Evolutionary conservation across 257 asterid species (phyloP).

Genomic region (Eucommia ulmoides): DNA sequence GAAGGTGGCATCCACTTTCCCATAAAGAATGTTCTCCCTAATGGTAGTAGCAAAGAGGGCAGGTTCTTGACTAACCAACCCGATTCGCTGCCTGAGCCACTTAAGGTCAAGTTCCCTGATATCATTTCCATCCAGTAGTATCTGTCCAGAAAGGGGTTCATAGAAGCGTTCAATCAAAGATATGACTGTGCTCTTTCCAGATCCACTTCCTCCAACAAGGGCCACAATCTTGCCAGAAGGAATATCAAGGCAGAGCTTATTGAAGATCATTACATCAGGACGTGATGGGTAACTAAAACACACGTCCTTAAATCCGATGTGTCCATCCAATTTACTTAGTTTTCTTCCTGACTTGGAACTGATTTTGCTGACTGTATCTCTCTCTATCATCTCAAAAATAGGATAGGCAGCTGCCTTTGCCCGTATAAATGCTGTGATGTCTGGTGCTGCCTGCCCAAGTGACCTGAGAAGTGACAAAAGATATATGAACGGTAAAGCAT

Average conservation of each 20-base stretch:
- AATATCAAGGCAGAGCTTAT: constrained; percentile 55
- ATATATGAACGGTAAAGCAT: too few relatives aligned
- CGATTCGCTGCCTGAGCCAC: constrained; percentile 84
- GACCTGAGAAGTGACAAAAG: constrained; percentile 35
- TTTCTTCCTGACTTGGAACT: constrained; percentile 37
- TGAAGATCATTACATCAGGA: constrained; percentile 59
- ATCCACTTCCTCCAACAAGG: constrained; percentile 95
- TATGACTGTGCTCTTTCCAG: constrained; percentile 91
- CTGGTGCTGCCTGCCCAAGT: constrained; percentile 90
- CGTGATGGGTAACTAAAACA: constrained; percentile 81
- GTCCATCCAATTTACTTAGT: constrained; percentile 59
- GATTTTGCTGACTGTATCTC: constrained; percentile 34
- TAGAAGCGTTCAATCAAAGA: constrained; percentile 91
- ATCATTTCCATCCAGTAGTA: constrained; percentile 58
- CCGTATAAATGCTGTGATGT: constrained; percentile 70
- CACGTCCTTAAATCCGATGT: constrained; percentile 65
- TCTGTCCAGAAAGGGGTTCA: constrained; percentile 55
- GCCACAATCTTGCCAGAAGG: constrained; percentile 89
- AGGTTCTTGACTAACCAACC: constrained; percentile 91
- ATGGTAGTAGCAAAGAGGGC: constrained; percentile 89
- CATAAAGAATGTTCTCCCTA: constrained; percentile 72
- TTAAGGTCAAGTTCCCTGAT: constrained; percentile 56
- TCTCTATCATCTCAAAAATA: constrained; percentile 84
- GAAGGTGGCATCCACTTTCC: constrained; percentile 58
- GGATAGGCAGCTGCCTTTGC: constrained; percentile 90